phyloP scores from a whole-genome alignment of 495 filamentous ascomycete species.

The Hypomontagnella monticulosa region DNA sequence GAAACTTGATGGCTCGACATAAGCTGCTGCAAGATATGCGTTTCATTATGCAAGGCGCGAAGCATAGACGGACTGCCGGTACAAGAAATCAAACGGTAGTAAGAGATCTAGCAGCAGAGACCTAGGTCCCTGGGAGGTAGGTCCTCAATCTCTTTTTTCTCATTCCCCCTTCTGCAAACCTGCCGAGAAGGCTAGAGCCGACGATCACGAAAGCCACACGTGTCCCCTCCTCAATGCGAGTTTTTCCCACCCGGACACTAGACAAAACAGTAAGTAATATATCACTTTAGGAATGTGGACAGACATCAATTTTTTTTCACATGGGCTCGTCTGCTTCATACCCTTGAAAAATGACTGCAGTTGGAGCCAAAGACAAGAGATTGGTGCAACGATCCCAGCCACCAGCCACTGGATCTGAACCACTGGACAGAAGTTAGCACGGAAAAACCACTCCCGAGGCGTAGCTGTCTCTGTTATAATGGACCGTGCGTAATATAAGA shows the following conservation, averaged over 20 bases:
- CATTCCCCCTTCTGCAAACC: too few relatives aligned
- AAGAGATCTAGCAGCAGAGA: neutral
- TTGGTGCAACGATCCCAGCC: slow-evolving; percentile 12
- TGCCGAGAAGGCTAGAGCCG: too few relatives aligned
- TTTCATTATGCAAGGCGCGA: slow-evolving; percentile 26
- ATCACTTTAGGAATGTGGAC: slow-evolving; percentile 12
- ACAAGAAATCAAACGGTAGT: slow-evolving; percentile 4
- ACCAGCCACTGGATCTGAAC: slow-evolving; percentile 22
- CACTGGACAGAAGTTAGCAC: slow-evolving; percentile 11
- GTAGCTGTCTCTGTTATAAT: slow-evolving; percentile 14
- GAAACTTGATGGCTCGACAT: slow-evolving; percentile 23
- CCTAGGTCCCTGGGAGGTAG: too few relatives aligned
- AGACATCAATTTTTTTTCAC: slow-evolving; percentile 3
- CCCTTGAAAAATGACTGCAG: slow-evolving; percentile 14
- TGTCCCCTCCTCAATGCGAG: too few relatives aligned
- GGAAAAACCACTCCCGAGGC: slow-evolving; percentile 28
- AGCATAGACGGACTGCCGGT: slow-evolving; percentile 8
- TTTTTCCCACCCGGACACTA: neutral
- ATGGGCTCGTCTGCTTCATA: slow-evolving; percentile 25
- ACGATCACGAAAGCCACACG: too few relatives aligned
- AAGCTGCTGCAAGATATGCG: slow-evolving; percentile 25
- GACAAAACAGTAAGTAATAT: slow-evolving; percentile 5
- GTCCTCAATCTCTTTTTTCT: neutral
- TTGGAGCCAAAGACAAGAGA: slow-evolving; percentile 19
- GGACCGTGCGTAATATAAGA: slow-evolving; percentile 31